These are phyloP conservation scores for Syzygium syzygioides DNA, from an alignment of 441 rosid species.

Conservation along the genomic window DNA sequence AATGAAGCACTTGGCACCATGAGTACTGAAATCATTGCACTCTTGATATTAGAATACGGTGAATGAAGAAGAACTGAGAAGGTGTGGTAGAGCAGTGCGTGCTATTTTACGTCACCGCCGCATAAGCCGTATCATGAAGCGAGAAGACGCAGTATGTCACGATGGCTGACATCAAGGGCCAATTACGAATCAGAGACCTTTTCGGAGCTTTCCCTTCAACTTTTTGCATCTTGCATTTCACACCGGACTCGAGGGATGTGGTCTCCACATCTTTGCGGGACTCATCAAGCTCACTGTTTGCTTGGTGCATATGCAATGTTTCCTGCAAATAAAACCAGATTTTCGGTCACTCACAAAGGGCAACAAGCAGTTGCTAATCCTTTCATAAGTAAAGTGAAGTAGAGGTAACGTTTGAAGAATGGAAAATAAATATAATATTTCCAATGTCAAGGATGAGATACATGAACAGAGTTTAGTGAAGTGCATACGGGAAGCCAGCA, in stretches of 20 bases:
- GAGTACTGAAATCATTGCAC: not conserved
- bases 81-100: not conserved
- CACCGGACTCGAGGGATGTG: slow-evolving; percentile 5
- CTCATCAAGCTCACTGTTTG: slow-evolving; percentile 15
- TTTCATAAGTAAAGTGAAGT: not conserved
- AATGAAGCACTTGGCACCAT: not conserved
- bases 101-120: slow-evolving; percentile 48
- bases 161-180: slow-evolving; percentile 84
- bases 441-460: not conserved
- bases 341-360: not conserved
- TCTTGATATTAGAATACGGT: not conserved
- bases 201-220: slow-evolving; percentile 14
- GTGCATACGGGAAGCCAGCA: slow-evolving; percentile 69
- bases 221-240: slow-evolving; percentile 11
- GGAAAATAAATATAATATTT: not conserved
- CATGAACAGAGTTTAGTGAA: not conserved
- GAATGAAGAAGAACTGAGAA: not conserved
- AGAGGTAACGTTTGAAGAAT: not conserved
- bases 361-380: not conserved
- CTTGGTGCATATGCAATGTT: slow-evolving; percentile 66
- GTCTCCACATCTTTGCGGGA: slow-evolving; percentile 32
- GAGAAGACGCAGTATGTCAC: slow-evolving; percentile 68
- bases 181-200: slow-evolving; percentile 46
- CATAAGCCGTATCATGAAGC: slow-evolving; percentile 86
- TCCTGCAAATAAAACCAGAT: slow-evolving; percentile 42